These are phyloP conservation scores for Xanthoconium purpureum DNA, from an alignment of 768 basidiomycete genomes.

Conservation along the genomic window DNA sequence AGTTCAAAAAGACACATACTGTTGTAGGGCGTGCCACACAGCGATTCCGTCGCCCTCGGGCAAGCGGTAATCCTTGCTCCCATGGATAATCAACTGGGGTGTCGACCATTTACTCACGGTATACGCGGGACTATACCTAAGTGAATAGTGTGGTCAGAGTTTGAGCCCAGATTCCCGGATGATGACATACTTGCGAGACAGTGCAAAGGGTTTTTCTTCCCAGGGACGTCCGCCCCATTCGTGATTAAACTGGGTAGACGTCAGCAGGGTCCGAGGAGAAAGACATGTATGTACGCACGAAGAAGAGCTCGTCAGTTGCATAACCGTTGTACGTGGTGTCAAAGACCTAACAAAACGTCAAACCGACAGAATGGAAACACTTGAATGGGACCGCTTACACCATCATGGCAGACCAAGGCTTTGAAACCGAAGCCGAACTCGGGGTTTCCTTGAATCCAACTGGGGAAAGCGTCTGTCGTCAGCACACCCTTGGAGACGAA, in stretches of 20 bases:
- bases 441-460: slow-evolving; percentile 95
- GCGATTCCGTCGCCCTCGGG: slow-evolving; percentile 82
- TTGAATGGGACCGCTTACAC: slow-evolving; percentile 44
- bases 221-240: slow-evolving; percentile 85
- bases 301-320: slow-evolving; percentile 89
- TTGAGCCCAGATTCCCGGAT: slow-evolving; percentile 9
- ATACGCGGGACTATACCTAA: slow-evolving; percentile 74
- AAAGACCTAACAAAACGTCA: slow-evolving; percentile 50
- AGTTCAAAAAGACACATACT: slow-evolving; percentile 45
- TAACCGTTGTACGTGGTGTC: slow-evolving; percentile 79
- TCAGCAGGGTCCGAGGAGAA: not conserved
- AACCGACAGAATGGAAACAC: not conserved
- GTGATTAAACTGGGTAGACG: slow-evolving; percentile 65
- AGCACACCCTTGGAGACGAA: not conserved
- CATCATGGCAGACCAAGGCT: slow-evolving; percentile 89
- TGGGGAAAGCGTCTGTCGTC: slow-evolving; percentile 28
- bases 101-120: slow-evolving; percentile 84
- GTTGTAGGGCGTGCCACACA: slow-evolving; percentile 82
- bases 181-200: slow-evolving; percentile 52
- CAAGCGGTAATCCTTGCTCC: slow-evolving; percentile 85
- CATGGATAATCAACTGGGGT: slow-evolving; percentile 81
- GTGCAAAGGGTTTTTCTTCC: slow-evolving; percentile 53
- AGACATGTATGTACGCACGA: slow-evolving; percentile 47
- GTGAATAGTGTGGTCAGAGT: not conserved
- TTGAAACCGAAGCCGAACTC: slow-evolving; percentile 89